phyloP scores from a whole-genome alignment of 2,329 filamentous ascomycete species.

The Albophoma yamanashiensis region DNA sequence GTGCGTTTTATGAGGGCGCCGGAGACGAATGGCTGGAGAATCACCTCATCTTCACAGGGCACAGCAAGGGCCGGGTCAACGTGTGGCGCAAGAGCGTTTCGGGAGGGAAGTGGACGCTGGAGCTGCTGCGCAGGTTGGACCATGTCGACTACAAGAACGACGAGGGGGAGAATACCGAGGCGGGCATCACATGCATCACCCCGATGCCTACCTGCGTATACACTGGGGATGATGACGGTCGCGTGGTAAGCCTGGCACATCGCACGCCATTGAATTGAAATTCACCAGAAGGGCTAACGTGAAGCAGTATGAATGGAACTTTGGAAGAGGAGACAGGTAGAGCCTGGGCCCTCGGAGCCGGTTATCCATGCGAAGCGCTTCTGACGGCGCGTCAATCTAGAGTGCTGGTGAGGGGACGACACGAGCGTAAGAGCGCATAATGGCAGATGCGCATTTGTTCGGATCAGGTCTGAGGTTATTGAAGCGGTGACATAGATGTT shows the following conservation, averaged over 20 bases:
- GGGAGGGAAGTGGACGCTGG: constrained; percentile 59
- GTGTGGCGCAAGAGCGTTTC: constrained; percentile 52
- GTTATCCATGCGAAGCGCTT: neutral
- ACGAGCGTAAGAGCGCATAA: neutral
- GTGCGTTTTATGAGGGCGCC: constrained; percentile 85
- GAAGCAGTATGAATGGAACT: constrained; percentile 51
- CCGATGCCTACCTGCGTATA: constrained; percentile 79
- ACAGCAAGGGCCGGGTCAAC: constrained; percentile 74
- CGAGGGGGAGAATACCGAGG: constrained; percentile 45
- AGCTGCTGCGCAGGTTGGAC: constrained; percentile 71
- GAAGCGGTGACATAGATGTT: neutral
- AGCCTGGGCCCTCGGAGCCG: constrained; percentile 16
- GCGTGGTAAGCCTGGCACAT: constrained; percentile 50
- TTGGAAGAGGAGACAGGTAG: constrained; percentile 47
- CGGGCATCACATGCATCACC: constrained; percentile 75
- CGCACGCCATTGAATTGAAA: neutral
- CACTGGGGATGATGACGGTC: constrained; percentile 86
- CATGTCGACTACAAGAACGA: constrained; percentile 60
- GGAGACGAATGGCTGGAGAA: constrained; percentile 88
- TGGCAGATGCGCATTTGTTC: neutral
- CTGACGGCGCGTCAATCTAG: neutral
- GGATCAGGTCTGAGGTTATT: neutral
- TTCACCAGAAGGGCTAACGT: neutral
- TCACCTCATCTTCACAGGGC: constrained; percentile 80
- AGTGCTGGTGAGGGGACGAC: neutral